Conservation (phyloP, 2,329 filamentous ascomycete species). For the Aspergillus sp. region DNA sequence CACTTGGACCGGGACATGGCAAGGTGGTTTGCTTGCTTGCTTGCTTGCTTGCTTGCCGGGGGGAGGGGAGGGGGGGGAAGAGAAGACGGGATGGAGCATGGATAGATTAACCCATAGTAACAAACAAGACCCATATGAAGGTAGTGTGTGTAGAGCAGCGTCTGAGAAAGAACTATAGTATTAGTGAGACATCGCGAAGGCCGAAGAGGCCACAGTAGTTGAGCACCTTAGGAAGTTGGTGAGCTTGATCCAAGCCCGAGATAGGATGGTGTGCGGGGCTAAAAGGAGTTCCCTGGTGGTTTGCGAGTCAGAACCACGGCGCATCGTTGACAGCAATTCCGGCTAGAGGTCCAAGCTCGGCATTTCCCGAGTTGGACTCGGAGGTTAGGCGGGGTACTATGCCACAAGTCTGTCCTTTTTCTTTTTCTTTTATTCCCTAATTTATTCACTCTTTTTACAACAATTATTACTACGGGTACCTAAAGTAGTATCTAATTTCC, state of each 20-base stretch:
- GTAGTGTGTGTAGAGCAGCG: neutral
- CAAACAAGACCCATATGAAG: neutral
- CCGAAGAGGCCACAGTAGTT: neutral
- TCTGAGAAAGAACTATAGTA: neutral
- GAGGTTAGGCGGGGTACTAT: neutral
- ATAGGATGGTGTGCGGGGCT: slow-evolving; percentile 1
- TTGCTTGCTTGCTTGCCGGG: neutral
- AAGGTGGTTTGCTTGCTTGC: neutral
- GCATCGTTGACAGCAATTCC: neutral
- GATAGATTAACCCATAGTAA: neutral
- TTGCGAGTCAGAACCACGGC: slow-evolving; percentile 4
- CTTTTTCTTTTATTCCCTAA: too few species aligned
- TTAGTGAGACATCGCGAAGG: neutral
- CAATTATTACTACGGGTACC: too few species aligned
- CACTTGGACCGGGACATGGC: neutral
- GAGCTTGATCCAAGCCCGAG: neutral
- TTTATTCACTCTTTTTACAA: too few species aligned
- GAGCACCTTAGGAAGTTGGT: neutral
- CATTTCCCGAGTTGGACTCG: slow-evolving; percentile 11
- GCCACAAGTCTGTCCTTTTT: too few species aligned
- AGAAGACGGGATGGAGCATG: neutral
- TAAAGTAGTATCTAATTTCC: too few species aligned
- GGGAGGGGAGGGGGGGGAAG: neutral
- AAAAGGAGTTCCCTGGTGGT: neutral
- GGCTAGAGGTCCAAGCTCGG: slow-evolving; percentile 5